Conservation (phyloP, 2,329 filamentous ascomycete species). For the Monosporascus sp. region DNA sequence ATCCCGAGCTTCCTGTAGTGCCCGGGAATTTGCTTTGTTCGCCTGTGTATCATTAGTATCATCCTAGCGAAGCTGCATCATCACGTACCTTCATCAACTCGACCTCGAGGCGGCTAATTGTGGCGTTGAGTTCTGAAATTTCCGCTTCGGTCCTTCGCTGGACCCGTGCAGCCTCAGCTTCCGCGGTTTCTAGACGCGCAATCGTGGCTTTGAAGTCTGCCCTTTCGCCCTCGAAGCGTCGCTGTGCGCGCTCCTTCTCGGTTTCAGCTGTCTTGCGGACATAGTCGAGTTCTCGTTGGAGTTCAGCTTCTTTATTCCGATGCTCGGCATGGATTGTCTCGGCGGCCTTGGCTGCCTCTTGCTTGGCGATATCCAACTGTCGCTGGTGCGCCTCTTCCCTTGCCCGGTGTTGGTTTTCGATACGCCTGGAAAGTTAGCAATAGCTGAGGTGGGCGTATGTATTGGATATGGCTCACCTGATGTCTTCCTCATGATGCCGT, state of each 20-base stretch:
- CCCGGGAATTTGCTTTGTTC: constrained; percentile 52
- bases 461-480: constrained; percentile 40
- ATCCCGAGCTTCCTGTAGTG: constrained; percentile 52
- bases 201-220: constrained; percentile 34
- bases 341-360: constrained; percentile 18
- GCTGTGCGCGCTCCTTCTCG: constrained; percentile 23
- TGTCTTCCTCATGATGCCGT: constrained; percentile 62
- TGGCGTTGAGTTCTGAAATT: constrained; percentile 27
- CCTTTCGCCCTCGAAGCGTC: constrained; percentile 26
- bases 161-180: constrained; percentile 25
- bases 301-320: constrained; percentile 28
- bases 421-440: constrained; percentile 26
- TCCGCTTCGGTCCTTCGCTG: constrained; percentile 26
- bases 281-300: constrained; percentile 38
- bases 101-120: constrained; percentile 54
- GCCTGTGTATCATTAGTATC: constrained; percentile 35
- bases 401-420: constrained; percentile 41
- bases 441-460: background rate
- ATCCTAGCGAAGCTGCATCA: constrained; percentile 1
- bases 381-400: constrained; percentile 35
- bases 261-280: constrained; percentile 36
- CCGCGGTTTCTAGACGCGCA: constrained; percentile 50
- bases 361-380: constrained; percentile 18
- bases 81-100: constrained; percentile 52
- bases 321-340: constrained; percentile 26